phyloP scores from a whole-genome alignment of 1,139 yeast species.

The Hyphopichia fennica region DNA sequence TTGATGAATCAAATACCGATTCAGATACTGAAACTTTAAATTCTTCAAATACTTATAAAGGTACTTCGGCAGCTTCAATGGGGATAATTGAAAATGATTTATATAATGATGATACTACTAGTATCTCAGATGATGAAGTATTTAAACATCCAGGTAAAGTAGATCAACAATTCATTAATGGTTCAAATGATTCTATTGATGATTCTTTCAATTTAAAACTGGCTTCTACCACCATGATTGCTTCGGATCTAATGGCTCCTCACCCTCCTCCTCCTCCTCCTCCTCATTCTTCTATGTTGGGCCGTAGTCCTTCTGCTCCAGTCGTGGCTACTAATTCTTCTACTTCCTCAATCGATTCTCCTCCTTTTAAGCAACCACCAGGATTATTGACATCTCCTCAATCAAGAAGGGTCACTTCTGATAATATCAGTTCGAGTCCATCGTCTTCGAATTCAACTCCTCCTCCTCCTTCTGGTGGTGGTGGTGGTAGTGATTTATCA shows the following conservation, averaged over 20 bases:
- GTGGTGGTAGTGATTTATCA: constrained; percentile 18
- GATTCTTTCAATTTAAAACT: neutral
- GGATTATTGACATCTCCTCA: neutral
- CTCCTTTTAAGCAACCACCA: neutral
- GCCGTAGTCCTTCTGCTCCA: constrained; percentile 1
- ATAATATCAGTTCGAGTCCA: neutral
- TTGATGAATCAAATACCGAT: neutral
- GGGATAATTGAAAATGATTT: constrained; percentile 2
- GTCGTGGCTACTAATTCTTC: neutral
- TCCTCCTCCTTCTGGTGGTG: neutral
- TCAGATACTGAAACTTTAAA: constrained; percentile 4
- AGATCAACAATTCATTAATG: constrained; percentile 12
- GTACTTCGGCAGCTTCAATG: neutral
- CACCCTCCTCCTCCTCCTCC: neutral
- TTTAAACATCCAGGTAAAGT: neutral
- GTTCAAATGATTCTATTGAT: constrained; percentile 7
- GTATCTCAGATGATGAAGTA: neutral
- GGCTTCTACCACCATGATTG: too few relatives aligned
- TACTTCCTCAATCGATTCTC: neutral
- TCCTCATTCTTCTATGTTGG: neutral
- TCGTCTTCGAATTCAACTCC: neutral
- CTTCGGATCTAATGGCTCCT: too few relatives aligned
- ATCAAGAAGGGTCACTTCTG: constrained; percentile 6
- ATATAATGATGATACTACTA: neutral
- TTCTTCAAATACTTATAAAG: neutral